phyloP scores from a whole-genome alignment of 2,329 filamentous ascomycete species.

The Alternaria triticina region DNA sequence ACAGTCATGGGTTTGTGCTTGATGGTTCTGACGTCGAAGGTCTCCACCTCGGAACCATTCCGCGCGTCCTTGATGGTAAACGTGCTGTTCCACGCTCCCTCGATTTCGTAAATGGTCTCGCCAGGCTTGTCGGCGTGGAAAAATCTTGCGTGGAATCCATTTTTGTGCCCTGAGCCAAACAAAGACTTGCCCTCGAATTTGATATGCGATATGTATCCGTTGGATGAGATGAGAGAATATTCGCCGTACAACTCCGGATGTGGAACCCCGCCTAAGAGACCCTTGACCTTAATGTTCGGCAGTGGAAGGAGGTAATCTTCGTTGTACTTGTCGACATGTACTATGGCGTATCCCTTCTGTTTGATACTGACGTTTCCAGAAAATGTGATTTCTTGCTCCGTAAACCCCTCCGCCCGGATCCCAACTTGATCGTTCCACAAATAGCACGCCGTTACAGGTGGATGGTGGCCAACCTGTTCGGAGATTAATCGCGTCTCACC shows the following conservation, averaged over 20 bases:
- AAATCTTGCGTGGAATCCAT: conserved; percentile 49
- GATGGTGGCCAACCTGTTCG: conserved; percentile 57
- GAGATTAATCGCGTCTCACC: conserved; percentile 51
- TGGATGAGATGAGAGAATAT: conserved; percentile 51
- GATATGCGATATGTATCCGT: conserved; percentile 51
- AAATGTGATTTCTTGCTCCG: conserved; percentile 56
- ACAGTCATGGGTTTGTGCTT: conserved; percentile 28
- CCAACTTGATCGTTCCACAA: conserved; percentile 54
- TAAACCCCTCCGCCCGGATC: conserved; percentile 54
- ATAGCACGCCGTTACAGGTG: conserved; percentile 56
- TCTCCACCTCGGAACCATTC: conserved; percentile 46
- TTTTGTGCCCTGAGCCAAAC: conserved; percentile 50
- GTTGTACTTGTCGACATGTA: conserved; percentile 52
- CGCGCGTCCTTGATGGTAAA: conserved; percentile 47
- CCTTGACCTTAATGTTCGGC: conserved; percentile 55
- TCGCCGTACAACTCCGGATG: conserved; percentile 54
- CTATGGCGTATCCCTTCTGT: conserved; percentile 55
- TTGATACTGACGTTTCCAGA: conserved; percentile 54
- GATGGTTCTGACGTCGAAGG: conserved; percentile 39
- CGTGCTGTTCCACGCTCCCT: conserved; percentile 52
- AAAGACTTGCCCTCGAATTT: conserved; percentile 54
- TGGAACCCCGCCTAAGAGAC: conserved; percentile 51
- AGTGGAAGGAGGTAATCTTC: conserved; percentile 56
- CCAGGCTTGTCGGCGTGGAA: conserved; percentile 44
- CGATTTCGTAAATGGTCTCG: conserved; percentile 45